Evolutionary conservation across 768 basidiomycete species (phyloP), one percentile per base, ranked within the genome.

Genomic region (Mycena polygramma): DNA sequence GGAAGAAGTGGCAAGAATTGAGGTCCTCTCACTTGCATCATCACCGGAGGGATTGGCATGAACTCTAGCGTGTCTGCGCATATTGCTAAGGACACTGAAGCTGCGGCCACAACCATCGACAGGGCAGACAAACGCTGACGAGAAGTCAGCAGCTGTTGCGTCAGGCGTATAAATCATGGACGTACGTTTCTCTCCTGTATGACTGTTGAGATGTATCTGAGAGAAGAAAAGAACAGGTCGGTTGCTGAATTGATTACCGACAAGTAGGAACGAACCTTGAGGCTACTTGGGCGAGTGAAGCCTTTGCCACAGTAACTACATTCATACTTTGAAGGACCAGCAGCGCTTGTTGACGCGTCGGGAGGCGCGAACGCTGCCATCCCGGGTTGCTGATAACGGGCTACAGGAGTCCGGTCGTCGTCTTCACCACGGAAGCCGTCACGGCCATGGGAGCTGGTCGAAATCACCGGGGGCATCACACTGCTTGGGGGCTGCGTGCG

Each of bases 41-140:
- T 58, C 64, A 20, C 53, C 72, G 58, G 17, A 43, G 46, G 81
- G 84, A 14, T 60, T 66, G 35, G 80, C 83, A 76, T 94, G 93
- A 15, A 92, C 90, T 64, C 93, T 90, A 68, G 93, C 90, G 79
- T 95, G 94, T 66, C 94, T 86, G 71, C 94, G 91, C 94, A 95
- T 95, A 83, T 95, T 95, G 80, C 92, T 94, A 77, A 94, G 89
- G 58, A 94, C 94, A 76, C 92, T 94, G 80, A 95, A 95, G 77
- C 91, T 90, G 52, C 93, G 91, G 9, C 91, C 91, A 81, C 94
- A 95, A 68, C 88, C 88, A 72, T 91, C 88, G 61, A 89, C 87
- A 20, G 93, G 90, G 78, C 94, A 95, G 52, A 86, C 82, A 80
- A 92, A 94, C 11, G 94, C 94, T 94, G 77, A 67, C 70, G 54